Conservation (phyloP, 2,329 filamentous ascomycete genomes). For the Penicillium sp. region DNA sequence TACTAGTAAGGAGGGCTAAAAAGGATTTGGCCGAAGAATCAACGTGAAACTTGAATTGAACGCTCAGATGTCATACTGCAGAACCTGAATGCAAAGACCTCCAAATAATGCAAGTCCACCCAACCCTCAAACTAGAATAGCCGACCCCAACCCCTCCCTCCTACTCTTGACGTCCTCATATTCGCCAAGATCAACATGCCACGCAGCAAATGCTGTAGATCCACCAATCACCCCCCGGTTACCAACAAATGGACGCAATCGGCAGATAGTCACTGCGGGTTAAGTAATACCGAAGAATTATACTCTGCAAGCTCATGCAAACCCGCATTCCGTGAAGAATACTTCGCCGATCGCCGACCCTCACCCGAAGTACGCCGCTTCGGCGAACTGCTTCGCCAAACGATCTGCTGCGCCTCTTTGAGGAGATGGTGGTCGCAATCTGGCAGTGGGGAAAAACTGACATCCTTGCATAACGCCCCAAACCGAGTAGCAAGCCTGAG, state of each 20-base stretch:
- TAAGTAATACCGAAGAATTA: neutral
- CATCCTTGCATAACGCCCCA: slow-evolving; percentile 29
- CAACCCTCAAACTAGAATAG: neutral
- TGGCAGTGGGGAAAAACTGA: slow-evolving; percentile 39
- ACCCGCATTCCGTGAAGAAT: neutral
- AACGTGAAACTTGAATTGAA: too few species aligned
- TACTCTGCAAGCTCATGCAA: neutral
- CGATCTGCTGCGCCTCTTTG: slow-evolving; percentile 27
- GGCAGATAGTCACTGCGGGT: neutral
- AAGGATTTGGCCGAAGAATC: too few species aligned
- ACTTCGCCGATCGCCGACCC: neutral
- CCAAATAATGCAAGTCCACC: neutral
- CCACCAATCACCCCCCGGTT: neutral
- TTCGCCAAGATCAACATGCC: neutral
- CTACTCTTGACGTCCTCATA: neutral
- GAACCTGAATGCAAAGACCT: neutral
- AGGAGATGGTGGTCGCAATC: slow-evolving; percentile 30
- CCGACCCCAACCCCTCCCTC: neutral
- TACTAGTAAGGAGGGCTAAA: too few species aligned
- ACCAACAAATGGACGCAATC: neutral
- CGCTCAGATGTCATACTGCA: neutral
- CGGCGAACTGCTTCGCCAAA: slow-evolving; percentile 18
- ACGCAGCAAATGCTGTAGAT: neutral
- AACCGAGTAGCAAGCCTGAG: slow-evolving; percentile 36
- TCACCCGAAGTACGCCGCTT: neutral